These are phyloP conservation scores for Aurantiochytrium sp. DNA, from an alignment of 108 stramenopile species.

Conservation along the genomic window DNA sequence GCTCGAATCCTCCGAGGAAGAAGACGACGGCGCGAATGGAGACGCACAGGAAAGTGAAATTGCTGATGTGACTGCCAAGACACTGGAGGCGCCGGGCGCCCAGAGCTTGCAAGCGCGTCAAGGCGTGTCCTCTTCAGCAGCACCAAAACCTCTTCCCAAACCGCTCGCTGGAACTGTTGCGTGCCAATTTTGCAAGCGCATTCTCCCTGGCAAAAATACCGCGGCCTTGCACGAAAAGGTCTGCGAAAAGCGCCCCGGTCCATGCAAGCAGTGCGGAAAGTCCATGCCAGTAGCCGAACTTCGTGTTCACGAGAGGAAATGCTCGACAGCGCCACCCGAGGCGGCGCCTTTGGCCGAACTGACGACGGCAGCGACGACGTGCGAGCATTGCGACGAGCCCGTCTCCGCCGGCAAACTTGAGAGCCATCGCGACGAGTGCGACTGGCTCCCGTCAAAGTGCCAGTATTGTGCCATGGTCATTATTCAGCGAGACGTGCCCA, in stretches of 20 bases:
- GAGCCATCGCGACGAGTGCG: neutral
- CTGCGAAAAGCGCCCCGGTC: neutral
- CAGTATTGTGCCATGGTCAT: neutral
- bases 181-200: slow-evolving; percentile 4
- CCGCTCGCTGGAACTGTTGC: neutral
- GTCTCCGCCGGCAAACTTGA: neutral
- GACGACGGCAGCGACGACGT: neutral
- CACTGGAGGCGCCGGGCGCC: too few relatives aligned
- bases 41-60: neutral
- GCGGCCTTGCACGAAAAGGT: slow-evolving; percentile 29
- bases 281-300: neutral
- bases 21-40: neutral
- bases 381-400: slow-evolving; percentile 1
- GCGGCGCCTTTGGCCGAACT: neutral
- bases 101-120: too few relatives aligned
- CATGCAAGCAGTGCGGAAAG: neutral
- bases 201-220: slow-evolving; percentile 6
- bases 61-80: too few relatives aligned
- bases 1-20: too few relatives aligned
- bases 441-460: slow-evolving; percentile 21
- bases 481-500: slow-evolving; percentile 22
- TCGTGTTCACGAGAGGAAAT: neutral
- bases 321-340: neutral
- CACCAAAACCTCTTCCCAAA: neutral
- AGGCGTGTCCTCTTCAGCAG: neutral